Conservation (phyloP, 139 green algal species). For the Haematococcus sp. region DNA sequence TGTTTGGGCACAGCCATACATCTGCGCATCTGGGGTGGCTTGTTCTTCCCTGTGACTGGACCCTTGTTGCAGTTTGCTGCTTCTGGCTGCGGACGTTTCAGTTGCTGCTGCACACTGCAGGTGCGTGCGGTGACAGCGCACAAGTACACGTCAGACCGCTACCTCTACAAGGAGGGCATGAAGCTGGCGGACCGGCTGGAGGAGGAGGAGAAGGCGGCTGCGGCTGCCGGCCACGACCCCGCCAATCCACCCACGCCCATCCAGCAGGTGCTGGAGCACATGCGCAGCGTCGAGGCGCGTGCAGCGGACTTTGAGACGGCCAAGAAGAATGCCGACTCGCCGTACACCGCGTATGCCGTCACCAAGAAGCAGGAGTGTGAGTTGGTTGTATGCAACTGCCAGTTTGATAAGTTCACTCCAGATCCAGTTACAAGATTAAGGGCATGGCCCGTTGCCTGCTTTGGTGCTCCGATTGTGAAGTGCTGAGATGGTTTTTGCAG, state of each 20-base stretch:
- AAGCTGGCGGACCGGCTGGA: slow-evolving; percentile 47
- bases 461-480: no score
- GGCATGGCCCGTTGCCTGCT: no score
- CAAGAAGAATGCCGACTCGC: slow-evolving; percentile 24
- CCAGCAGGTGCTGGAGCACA: slow-evolving; percentile 37
- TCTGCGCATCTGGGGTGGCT: no score
- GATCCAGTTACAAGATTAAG: no score
- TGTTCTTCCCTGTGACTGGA: no score
- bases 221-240: slow-evolving; percentile 32
- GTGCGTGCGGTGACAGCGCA: slow-evolving; percentile 45
- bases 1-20: no score
- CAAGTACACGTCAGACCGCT: slow-evolving; percentile 49
- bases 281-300: slow-evolving; percentile 27
- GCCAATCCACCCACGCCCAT: slow-evolving; percentile 29
- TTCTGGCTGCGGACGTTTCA: no score
- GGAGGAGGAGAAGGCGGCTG: slow-evolving; percentile 49
- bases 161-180: slow-evolving; percentile 55
- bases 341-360: slow-evolving; percentile 40
- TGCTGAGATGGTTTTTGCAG: no score
- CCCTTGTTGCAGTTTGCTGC: no score
- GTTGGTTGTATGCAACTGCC: neutral
- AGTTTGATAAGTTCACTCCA: neutral
- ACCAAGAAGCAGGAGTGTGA: slow-evolving; percentile 43
- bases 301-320: slow-evolving; percentile 25
- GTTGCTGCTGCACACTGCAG: no score